Conservation (phyloP, 305 asterid species). For the Fraxinus baroniana region DNA sequence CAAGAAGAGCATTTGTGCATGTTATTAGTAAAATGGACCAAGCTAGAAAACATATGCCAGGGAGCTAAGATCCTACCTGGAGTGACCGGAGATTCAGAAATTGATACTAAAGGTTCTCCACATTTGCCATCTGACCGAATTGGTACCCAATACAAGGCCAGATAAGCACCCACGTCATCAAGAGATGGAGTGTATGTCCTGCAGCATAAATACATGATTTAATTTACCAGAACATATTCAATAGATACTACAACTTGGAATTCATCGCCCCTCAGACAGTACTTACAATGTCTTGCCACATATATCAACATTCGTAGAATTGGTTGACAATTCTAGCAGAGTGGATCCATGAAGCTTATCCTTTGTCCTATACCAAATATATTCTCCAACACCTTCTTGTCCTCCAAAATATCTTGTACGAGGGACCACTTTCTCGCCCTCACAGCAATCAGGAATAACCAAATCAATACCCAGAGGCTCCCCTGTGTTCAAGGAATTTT, state of each 20-base stretch:
- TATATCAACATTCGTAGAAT: slow-evolving; percentile 47
- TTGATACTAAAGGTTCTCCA: slow-evolving; percentile 72
- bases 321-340: slow-evolving; percentile 51
- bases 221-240: neutral
- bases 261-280: slow-evolving; percentile 20
- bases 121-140: slow-evolving; percentile 71
- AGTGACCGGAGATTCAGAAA: slow-evolving; percentile 69
- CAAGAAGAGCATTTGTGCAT: neutral
- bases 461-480: slow-evolving; percentile 75
- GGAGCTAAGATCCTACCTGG: slow-evolving; percentile 59
- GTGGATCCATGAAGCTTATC: slow-evolving; percentile 62
- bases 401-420: slow-evolving; percentile 82
- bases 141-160: slow-evolving; percentile 87
- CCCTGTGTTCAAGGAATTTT: slow-evolving; percentile 50
- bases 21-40: neutral
- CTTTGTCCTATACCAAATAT: slow-evolving; percentile 82
- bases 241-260: neutral
- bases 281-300: slow-evolving; percentile 70
- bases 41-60: neutral
- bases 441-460: slow-evolving; percentile 76
- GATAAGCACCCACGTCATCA: slow-evolving; percentile 81
- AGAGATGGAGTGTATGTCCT: slow-evolving; percentile 76
- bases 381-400: slow-evolving; percentile 80
- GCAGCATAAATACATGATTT: slow-evolving; percentile 35
- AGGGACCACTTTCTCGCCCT: slow-evolving; percentile 82